Percentiles rank a stretch among this genome's conserved stretches.
These are phyloP conservation scores for Barnettozyma sucrosica DNA, from an alignment of 805 yeast species.

Conservation along the genomic window DNA sequence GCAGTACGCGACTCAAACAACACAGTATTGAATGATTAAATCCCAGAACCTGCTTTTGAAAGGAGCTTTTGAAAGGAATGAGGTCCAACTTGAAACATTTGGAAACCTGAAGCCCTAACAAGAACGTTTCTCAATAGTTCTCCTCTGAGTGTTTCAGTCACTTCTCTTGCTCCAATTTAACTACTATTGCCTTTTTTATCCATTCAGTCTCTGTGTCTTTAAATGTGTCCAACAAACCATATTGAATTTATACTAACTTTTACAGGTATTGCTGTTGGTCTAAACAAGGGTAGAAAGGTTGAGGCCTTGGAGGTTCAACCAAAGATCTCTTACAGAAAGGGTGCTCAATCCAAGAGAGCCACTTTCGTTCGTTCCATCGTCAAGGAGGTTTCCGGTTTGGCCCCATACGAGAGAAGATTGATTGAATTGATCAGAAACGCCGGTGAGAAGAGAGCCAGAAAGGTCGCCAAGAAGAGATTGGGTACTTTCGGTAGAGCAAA, in stretches of 20 bases:
- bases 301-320: constrained; percentile 77
- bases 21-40: too few species aligned
- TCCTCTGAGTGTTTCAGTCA: too few species aligned
- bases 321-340: constrained; percentile 94
- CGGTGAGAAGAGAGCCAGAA: constrained; percentile 99
- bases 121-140: too few species aligned
- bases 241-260: background rate
- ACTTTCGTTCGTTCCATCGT: constrained; percentile 91
- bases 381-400: constrained; percentile 96
- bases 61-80: too few species aligned
- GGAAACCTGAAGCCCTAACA: too few species aligned
- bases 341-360: constrained; percentile 93
- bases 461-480: constrained; percentile 99
- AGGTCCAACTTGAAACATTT: too few species aligned
- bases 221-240: background rate
- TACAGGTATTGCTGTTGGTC: constrained; percentile 91
- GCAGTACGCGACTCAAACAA: too few species aligned
- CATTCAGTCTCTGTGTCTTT: background rate
- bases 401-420: constrained; percentile 99
- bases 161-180: too few species aligned
- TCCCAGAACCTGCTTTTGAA: too few species aligned
- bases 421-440: constrained; percentile 99
- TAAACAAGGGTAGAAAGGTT: constrained; percentile 99
- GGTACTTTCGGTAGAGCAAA: constrained; percentile 99
- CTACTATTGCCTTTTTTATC: background rate